phyloP scores from a whole-genome alignment of 441 rosid genomes.

The Dalechampia spathulata region DNA sequence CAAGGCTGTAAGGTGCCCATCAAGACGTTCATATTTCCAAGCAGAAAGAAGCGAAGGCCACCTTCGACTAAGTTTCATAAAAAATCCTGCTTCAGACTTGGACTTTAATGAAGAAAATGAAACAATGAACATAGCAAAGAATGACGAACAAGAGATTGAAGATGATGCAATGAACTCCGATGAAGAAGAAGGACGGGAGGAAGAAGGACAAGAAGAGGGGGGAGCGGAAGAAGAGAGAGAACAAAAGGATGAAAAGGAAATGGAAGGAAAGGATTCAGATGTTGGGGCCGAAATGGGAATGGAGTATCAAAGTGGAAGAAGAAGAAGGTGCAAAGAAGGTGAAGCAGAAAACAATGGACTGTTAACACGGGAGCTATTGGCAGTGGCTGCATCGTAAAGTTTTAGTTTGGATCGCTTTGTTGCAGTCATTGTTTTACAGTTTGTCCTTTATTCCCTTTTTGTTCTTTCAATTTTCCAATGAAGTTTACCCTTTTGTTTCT shows the following conservation, averaged over 20 bases:
- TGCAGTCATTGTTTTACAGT: slow-evolving; percentile 4
- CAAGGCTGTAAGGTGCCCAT: slow-evolving; percentile 37
- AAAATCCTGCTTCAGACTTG: slow-evolving; percentile 21
- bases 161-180: slow-evolving; percentile 14
- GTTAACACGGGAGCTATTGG: slow-evolving; percentile 36
- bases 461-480: no score
- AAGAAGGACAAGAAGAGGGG: slow-evolving; percentile 14
- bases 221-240: slow-evolving; percentile 16
- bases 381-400: slow-evolving; percentile 60
- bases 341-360: slow-evolving; percentile 35
- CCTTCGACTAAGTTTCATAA: slow-evolving; percentile 43
- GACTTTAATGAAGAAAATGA: slow-evolving; percentile 1
- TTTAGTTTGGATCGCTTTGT: slow-evolving; percentile 26
- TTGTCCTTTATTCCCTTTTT: no score
- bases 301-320: slow-evolving; percentile 20
- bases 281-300: slow-evolving; percentile 20
- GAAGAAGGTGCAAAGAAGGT: slow-evolving; percentile 40
- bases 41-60: slow-evolving; percentile 76
- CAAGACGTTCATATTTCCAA: slow-evolving; percentile 28
- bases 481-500: no score
- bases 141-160: slow-evolving; percentile 10
- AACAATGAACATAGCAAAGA: background rate
- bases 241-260: background rate
- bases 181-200: background rate
- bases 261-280: slow-evolving; percentile 10